These are phyloP conservation scores for Cadophora malorum DNA, from an alignment of 2,329 filamentous ascomycete genomes.

Conservation along the genomic window DNA sequence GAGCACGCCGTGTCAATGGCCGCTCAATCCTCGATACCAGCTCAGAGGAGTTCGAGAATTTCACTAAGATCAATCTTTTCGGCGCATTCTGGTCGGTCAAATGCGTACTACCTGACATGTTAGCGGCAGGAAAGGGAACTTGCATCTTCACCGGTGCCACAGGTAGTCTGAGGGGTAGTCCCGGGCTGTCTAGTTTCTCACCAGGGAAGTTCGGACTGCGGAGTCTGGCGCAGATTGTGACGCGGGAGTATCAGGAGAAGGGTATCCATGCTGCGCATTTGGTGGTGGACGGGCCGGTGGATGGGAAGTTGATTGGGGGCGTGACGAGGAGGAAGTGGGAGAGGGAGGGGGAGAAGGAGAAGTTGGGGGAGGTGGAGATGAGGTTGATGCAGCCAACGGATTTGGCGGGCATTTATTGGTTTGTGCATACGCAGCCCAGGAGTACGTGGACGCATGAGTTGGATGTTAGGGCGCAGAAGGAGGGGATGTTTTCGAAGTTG, in stretches of 20 bases:
- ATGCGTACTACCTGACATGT: constrained; percentile 34
- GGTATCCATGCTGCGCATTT: constrained; percentile 83
- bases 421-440: constrained; percentile 78
- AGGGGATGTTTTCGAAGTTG: constrained; percentile 36
- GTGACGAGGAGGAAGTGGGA: constrained; percentile 54
- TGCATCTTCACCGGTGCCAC: constrained; percentile 86
- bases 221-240: constrained; percentile 74
- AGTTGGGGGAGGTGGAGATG: constrained; percentile 31
- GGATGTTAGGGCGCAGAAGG: constrained; percentile 62
- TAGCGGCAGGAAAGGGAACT: constrained; percentile 30
- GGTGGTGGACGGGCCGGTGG: constrained; percentile 78
- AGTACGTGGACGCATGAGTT: constrained; percentile 82
- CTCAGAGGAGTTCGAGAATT: constrained; percentile 34
- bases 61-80: constrained; percentile 38
- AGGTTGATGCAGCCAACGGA: constrained; percentile 54
- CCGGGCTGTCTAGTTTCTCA: constrained; percentile 72
- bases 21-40: constrained; percentile 32
- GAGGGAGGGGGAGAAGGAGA: constrained; percentile 48
- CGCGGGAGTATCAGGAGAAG: constrained; percentile 79
- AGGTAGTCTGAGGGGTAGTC: constrained; percentile 74
- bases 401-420: constrained; percentile 82
- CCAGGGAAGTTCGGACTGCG: constrained; percentile 79
- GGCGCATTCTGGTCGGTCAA: constrained; percentile 36
- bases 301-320: constrained; percentile 36
- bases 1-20: constrained; percentile 36